These are phyloP conservation scores for Ascobolus immersus DNA, from an alignment of 495 filamentous ascomycete species.

Conservation along the genomic window DNA sequence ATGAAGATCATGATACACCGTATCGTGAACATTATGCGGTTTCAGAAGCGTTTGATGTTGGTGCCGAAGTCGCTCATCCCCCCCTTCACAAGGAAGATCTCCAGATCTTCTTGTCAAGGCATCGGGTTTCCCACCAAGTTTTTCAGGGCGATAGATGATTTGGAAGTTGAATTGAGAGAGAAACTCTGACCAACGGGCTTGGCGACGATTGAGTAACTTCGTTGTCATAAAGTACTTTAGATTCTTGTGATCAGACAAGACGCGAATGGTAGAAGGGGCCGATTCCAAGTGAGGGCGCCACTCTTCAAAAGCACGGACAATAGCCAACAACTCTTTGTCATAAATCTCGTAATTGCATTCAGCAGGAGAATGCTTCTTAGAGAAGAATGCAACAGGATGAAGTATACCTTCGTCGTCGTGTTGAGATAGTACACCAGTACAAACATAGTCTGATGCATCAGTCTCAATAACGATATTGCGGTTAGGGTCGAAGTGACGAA, in stretches of 20 bases:
- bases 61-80: no score
- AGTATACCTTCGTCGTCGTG: no score
- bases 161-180: slow-evolving; percentile 3
- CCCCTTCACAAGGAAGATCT: no score
- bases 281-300: slow-evolving; percentile 14
- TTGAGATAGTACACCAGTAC: no score
- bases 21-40: no score
- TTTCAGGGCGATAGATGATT: slow-evolving; percentile 4
- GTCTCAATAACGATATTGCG: no score
- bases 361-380: slow-evolving; percentile 1
- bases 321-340: slow-evolving; percentile 2
- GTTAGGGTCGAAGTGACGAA: no score
- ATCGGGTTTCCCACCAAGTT: no score
- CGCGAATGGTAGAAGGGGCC: slow-evolving; percentile 1
- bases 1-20: no score
- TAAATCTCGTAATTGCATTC: slow-evolving; percentile 8
- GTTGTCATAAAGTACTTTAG: slow-evolving; percentile 14
- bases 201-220: slow-evolving; percentile 5
- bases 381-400: slow-evolving; percentile 3
- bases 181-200: slow-evolving; percentile 2
- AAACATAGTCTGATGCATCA: no score
- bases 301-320: slow-evolving; percentile 10
- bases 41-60: no score
- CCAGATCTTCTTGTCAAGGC: no score
- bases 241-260: slow-evolving; percentile 11